phyloP scores from a whole-genome alignment of 169 alveolate genomes.

The Eimeria falciformis region DNA sequence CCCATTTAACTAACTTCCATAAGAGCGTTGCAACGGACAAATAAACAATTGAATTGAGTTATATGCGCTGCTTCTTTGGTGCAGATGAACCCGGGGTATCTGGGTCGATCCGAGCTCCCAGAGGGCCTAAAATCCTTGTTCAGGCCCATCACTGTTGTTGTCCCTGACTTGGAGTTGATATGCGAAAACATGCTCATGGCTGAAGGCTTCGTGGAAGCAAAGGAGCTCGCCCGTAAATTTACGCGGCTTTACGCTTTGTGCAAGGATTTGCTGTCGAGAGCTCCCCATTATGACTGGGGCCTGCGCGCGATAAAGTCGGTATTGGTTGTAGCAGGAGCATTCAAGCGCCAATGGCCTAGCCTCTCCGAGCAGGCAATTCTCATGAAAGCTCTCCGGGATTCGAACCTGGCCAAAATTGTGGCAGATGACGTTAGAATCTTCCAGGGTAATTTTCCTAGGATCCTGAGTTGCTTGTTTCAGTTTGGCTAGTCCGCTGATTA shows the following conservation, averaged over 20 bases:
- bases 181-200: conserved; percentile 98
- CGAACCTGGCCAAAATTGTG: conserved; percentile 96
- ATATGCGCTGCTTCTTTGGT: neutral
- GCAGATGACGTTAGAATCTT: conserved; percentile 95
- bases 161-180: conserved; percentile 96
- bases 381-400: conserved; percentile 97
- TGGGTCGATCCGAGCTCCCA: conserved; percentile 97
- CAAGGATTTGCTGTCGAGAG: conserved; percentile 93
- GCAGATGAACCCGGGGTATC: conserved; percentile 96
- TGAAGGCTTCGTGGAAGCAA: conserved; percentile 97
- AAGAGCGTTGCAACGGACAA: neutral
- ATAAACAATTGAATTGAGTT: neutral
- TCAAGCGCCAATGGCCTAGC: conserved; percentile 95
- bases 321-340: conserved; percentile 97
- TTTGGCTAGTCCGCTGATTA: no score
- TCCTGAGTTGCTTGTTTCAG: no score
- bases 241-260: conserved; percentile 94
- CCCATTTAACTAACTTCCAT: neutral
- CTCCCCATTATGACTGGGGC: conserved; percentile 98
- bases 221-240: conserved; percentile 94
- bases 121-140: conserved; percentile 96
- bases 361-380: conserved; percentile 94
- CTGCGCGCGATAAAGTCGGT: conserved; percentile 97
- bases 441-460: no score
- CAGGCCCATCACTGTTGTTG: conserved; percentile 97